These are phyloP conservation scores for Trichoderma semiorbis DNA, from an alignment of 2,329 filamentous ascomycete species.

Conservation along the genomic window DNA sequence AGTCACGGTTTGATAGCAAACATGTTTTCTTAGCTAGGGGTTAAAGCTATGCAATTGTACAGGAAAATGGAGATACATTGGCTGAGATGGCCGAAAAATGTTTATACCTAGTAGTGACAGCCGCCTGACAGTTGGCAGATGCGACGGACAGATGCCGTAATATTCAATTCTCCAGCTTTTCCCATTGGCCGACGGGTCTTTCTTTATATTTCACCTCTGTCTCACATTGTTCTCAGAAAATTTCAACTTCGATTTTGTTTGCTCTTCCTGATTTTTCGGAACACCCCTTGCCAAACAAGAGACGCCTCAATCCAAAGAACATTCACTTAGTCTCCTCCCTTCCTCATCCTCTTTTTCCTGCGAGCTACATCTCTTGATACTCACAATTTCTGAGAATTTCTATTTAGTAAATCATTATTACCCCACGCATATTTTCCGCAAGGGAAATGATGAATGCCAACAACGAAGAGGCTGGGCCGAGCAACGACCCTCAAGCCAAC, in stretches of 20 bases:
- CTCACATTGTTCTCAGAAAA: background rate
- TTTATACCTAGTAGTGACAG: background rate
- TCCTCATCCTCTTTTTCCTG: background rate
- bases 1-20: background rate
- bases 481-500: background rate
- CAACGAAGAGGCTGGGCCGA: constrained; percentile 17
- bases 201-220: background rate
- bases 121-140: constrained; percentile 9
- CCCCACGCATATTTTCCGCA: background rate
- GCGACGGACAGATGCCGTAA: background rate
- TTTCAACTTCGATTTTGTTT: too few species aligned
- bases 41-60: background rate
- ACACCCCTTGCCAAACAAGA: background rate
- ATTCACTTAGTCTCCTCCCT: background rate
- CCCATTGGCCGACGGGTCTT: background rate
- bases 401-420: background rate
- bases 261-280: background rate
- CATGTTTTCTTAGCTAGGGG: background rate
- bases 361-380: background rate
- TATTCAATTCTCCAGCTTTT: background rate
- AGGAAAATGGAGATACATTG: constrained; percentile 9
- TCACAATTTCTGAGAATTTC: background rate
- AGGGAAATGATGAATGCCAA: background rate
- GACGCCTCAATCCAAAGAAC: background rate
- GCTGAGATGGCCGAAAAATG: background rate